phyloP scores from a whole-genome alignment of 2,329 filamentous ascomycete genomes.

The Aspergillus floridensis region DNA sequence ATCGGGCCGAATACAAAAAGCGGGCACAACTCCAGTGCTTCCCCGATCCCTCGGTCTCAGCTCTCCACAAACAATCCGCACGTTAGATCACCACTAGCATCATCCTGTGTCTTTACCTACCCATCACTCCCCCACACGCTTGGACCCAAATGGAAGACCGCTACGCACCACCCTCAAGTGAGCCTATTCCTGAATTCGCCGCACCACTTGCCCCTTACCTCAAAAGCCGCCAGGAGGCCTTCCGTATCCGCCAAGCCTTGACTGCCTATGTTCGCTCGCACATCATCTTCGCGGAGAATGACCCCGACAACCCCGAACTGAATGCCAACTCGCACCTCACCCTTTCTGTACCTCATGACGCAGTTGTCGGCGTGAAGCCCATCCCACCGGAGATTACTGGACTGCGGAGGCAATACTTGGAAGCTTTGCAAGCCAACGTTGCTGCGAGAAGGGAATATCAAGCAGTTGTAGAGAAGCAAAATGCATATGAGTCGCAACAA shows the following conservation, averaged over 20 bases:
- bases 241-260: slow-evolving; percentile 40
- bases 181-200: slow-evolving; percentile 35
- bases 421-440: slow-evolving; percentile 44
- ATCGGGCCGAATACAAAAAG: slow-evolving; percentile 8
- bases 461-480: slow-evolving; percentile 33
- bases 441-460: slow-evolving; percentile 41
- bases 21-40: neutral
- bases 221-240: slow-evolving; percentile 38
- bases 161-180: slow-evolving; percentile 17
- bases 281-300: slow-evolving; percentile 31
- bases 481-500: slow-evolving; percentile 26
- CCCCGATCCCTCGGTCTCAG: neutral
- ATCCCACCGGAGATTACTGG: slow-evolving; percentile 42
- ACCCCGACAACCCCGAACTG: slow-evolving; percentile 18
- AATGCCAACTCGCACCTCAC: slow-evolving; percentile 33
- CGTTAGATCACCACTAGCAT: neutral
- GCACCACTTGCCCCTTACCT: slow-evolving; percentile 40
- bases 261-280: slow-evolving; percentile 39
- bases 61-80: neutral
- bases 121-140: neutral
- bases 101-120: neutral
- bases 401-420: slow-evolving; percentile 45
- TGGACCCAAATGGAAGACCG: neutral
- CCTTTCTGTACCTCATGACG: slow-evolving; percentile 34
- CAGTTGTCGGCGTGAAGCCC: slow-evolving; percentile 32